phyloP scores from a whole-genome alignment of 2,329 filamentous ascomycete species.

The Trichophyton verrucosum region DNA sequence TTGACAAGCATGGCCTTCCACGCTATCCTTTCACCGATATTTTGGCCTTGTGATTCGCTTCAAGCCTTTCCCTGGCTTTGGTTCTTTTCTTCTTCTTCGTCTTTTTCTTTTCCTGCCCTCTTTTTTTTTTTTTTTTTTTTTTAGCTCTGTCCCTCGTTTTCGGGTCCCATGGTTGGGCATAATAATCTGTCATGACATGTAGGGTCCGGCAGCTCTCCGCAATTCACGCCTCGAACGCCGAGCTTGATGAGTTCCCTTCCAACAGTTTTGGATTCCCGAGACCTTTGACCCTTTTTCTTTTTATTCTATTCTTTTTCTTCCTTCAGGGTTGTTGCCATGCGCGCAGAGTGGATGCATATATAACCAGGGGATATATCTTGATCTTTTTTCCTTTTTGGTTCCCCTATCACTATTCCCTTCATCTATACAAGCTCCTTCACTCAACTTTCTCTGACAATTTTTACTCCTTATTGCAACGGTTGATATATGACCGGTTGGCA shows the following conservation, averaged over 20 bases:
- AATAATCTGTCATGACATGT: neutral
- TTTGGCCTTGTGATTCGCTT: constrained; percentile 3
- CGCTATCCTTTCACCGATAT: neutral
- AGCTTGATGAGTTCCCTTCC: neutral
- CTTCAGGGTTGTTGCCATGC: neutral
- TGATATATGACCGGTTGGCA: neutral
- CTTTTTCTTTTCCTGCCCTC: neutral
- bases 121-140: neutral
- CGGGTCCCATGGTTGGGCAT: neutral
- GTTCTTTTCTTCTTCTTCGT: no score
- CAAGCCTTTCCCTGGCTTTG: neutral
- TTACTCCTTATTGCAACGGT: neutral
- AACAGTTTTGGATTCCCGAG: neutral
- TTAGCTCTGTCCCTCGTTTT: neutral
- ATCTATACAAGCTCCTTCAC: neutral
- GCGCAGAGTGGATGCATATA: neutral
- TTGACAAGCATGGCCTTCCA: constrained; percentile 1
- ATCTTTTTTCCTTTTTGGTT: neutral
- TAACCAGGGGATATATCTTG: neutral
- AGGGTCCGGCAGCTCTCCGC: neutral
- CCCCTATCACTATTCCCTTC: neutral
- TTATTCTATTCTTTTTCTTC: neutral
- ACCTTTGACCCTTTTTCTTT: neutral
- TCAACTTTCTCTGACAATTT: neutral
- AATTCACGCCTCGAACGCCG: neutral